phyloP scores from a whole-genome alignment of 495 filamentous ascomycete species.

The Tuber indicum region DNA sequence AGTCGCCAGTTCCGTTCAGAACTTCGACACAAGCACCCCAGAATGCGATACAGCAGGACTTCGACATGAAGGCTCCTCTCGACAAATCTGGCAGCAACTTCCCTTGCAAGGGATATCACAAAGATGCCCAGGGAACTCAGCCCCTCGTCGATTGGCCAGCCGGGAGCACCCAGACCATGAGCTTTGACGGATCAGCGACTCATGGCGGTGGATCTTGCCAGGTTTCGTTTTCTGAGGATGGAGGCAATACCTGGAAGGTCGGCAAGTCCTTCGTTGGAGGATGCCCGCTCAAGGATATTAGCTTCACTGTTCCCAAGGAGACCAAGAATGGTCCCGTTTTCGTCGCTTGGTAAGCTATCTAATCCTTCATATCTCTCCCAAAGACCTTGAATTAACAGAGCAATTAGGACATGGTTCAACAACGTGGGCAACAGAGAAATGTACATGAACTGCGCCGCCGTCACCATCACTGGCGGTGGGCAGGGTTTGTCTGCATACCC shows the following conservation, averaged over 20 bases:
- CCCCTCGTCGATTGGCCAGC: constrained; percentile 51
- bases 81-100: not conserved
- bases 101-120: constrained; percentile 8
- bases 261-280: constrained; percentile 41
- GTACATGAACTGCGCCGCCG: constrained; percentile 38
- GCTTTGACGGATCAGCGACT: constrained; percentile 51
- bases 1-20: not conserved
- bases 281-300: constrained; percentile 23
- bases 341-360: constrained; percentile 1
- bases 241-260: not conserved
- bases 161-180: constrained; percentile 54
- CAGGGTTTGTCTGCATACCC: not conserved
- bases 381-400: constrained; percentile 35
- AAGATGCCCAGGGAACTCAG: not conserved
- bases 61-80: constrained; percentile 54
- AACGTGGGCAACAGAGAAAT: constrained; percentile 7
- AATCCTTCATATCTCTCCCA: constrained; percentile 22
- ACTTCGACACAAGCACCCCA: not conserved
- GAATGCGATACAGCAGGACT: constrained; percentile 41
- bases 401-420: constrained; percentile 3
- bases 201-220: constrained; percentile 65
- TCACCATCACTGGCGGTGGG: constrained; percentile 38
- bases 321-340: not conserved
- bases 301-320: not conserved
- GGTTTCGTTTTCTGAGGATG: constrained; percentile 45